Evolutionary conservation across 257 asterid species (phyloP), one percentile per base, ranked within the genome.

Genomic region (Solanum habrochaites): DNA sequence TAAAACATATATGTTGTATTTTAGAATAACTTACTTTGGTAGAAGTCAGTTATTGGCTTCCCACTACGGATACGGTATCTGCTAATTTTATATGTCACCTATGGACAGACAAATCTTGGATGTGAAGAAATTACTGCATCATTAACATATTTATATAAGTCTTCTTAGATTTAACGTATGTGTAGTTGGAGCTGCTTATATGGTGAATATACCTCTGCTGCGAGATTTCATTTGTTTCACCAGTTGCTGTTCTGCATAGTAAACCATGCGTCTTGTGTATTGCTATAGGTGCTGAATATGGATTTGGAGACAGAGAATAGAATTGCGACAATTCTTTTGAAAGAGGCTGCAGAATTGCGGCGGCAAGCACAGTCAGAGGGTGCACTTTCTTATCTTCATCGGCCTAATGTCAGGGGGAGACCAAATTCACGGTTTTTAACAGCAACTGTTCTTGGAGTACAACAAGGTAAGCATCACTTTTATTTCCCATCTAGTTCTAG

Each of bases 381-480:
- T 71, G 96, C 93, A 31, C 96, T 92, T 83, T 94, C 95, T 90
- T 97, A 96, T 91, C 98, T 96, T 84, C 94, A 91, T 42, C 91
- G 89, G 66, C 95, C 98, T 81, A 93, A 95, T 23, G 92, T 88
- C 42, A 90, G 99, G 88, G 90, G 90, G 62, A 92, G 96, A 89
- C 99, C 99, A 8, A 96, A 97, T 92, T 96, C 98, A 25, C 98
- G 99, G 49, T 97, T 97, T 91, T 87, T 97, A 88, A 93, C 96
- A 3, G 98, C 99, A 86, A 97, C 99, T 85, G 99, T 97, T 60
- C 98, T 91, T 89, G 98, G 99, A 85, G 96, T 97, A 60, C 99
- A 97, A 86, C 99, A 96, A 93, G 98, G 99, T 93, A 83, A 29
- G 91, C 82, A 83, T 88, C 15, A 72, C 45, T 74, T 6, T 3